Conservation (phyloP, 1,284 basidiomycete species). For the Kalmanozyma brasiliensis region DNA sequence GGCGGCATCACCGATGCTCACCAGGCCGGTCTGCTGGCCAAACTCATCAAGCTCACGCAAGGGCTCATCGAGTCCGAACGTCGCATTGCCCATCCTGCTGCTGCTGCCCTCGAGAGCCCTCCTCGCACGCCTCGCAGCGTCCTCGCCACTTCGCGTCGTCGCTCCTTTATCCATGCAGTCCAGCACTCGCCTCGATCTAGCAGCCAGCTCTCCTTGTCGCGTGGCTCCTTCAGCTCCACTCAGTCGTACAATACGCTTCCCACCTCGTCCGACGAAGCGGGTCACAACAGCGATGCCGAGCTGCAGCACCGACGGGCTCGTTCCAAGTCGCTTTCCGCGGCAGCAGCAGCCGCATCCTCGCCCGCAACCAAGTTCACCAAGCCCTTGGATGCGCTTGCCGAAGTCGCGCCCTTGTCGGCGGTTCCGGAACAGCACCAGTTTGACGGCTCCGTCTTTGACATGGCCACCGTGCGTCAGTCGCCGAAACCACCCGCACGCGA, state of each 20-base stretch:
- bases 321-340: conserved; percentile 4
- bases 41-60: conserved; percentile 16
- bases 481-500: conserved; percentile 4
- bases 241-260: conserved; percentile 17
- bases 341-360: no score
- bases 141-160: conserved; percentile 17
- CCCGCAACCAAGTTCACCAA: no score
- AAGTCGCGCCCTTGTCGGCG: conserved; percentile 6
- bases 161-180: conserved; percentile 9
- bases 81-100: conserved; percentile 10
- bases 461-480: conserved; percentile 23
- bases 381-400: no score
- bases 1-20: conserved; percentile 4
- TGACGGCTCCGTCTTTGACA: conserved; percentile 30
- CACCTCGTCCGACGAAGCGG: conserved; percentile 33
- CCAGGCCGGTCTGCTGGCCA: conserved; percentile 16
- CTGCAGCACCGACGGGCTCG: conserved; percentile 7
- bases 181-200: conserved; percentile 28
- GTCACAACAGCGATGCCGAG: conserved; percentile 5
- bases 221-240: conserved; percentile 26
- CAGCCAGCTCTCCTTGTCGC: conserved; percentile 12
- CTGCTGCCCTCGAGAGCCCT: conserved; percentile 26
- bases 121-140: conserved; percentile 26
- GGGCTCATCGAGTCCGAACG: conserved; percentile 23
- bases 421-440: conserved; percentile 28